Evolutionary conservation across 1,139 yeast genomes (phyloP).

Genomic region (Tardiomyces depauwii): DNA sequence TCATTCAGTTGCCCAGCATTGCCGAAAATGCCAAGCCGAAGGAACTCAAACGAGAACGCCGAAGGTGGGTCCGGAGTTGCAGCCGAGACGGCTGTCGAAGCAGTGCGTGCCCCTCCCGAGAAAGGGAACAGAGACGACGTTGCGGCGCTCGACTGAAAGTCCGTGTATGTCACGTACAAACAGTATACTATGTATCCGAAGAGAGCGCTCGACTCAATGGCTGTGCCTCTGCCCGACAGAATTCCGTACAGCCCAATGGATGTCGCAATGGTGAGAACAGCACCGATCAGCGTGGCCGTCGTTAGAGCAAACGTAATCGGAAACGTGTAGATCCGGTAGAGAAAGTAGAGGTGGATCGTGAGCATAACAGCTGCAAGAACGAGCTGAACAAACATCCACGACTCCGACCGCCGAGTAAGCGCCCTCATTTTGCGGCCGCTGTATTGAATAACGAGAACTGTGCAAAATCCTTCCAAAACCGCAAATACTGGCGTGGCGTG

Average conservation of each 20-base stretch:
- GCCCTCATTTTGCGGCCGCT: conserved; percentile 74
- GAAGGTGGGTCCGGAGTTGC: conserved; percentile 6
- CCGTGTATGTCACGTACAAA: conserved; percentile 82
- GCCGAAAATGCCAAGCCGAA: conserved; percentile 1
- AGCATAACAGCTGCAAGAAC: conserved; percentile 65
- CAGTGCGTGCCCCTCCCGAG: conserved; percentile 4
- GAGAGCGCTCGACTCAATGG: conserved; percentile 74
- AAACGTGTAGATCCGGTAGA: conserved; percentile 73
- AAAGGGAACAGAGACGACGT: conserved; percentile 18
- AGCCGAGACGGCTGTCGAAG: conserved; percentile 5
- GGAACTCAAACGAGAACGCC: conserved; percentile 1
- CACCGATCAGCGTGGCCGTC: conserved; percentile 78
- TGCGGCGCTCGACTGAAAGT: conserved; percentile 33
- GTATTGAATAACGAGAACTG: conserved; percentile 80
- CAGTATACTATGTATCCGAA: conserved; percentile 90
- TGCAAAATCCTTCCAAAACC: conserved; percentile 83
- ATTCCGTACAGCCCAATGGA: conserved; percentile 79
- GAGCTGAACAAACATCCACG: conserved; percentile 71
- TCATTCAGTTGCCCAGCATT: conserved; percentile 4
- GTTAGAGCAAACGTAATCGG: conserved; percentile 53
- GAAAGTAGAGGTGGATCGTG: conserved; percentile 64
- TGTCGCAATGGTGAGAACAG: conserved; percentile 63
- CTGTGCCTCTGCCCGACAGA: conserved; percentile 72
- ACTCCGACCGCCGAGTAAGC: conserved; percentile 61
- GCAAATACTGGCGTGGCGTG: conserved; percentile 87